Base-by-base conservation (phyloP, 768 basidiomycete genomes). In the Lepiota brunneoincarnata region DNA sequence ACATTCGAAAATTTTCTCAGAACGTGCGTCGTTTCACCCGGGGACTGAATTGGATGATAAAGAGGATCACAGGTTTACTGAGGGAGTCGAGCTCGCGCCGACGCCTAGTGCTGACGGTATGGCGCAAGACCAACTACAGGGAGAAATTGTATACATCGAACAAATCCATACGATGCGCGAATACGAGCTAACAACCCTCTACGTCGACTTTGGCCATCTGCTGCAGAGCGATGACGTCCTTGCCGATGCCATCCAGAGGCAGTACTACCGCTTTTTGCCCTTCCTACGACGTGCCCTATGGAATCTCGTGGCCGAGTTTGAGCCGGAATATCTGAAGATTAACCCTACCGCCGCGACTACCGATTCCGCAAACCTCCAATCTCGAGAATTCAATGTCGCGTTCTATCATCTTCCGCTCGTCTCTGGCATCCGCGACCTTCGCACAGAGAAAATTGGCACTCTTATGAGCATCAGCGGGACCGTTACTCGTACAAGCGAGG, bases 211-310 rank as follows among this genome's bases (percentile, higher is more conserved):
- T 56, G 82, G 84, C 9, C 94, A 99, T 67, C 79, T 98, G 34
- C 80, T 97, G 23, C 84, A 89, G 65, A 81, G 86, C 50, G 95
- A 98, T 67, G 94, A 97, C 58, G 87, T 94, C 4, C 87, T 98
- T 17, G 95, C 96, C 0, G 84, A 91, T 59, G 96, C 96, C 1
- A 92, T 99, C 55, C 87, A 90, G 59, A 89, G 85, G 57, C 93
- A 97, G 66, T 98, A 99, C 67, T 98, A 98, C 67, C 86, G 97
- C 63, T 98, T 98, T 72, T 75, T 98, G 1, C 96, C 96, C 0
- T 99, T 91, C 71, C 81, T 98, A 36, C 86, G 92, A 44, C 89
- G 93, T 58, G 93, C 95, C 2, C 78, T 99, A 18, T 84, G 91
- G 64, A 91, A 91, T 63, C 80, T 98, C 38, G 90, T 99, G 48